A percentile compares a stretch with the other conserved stretches of the same genome.
Evolutionary conservation across 345 rosid species (phyloP).

Genomic region (Erodium maritimum): DNA sequence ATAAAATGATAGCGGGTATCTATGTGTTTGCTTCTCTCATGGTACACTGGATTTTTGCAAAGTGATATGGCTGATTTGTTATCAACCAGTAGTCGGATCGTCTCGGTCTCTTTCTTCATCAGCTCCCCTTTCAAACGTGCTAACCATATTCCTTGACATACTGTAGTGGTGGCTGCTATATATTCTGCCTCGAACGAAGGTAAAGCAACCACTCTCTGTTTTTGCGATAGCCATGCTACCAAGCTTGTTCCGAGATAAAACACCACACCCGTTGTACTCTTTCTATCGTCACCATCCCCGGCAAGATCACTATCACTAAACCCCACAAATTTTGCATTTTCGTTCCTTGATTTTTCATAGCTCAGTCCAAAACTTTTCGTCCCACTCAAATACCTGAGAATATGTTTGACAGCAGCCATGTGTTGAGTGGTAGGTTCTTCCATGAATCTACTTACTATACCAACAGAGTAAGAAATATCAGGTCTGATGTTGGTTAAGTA

Average conservation of each 20-base stretch:
- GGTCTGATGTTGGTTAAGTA: constrained; percentile 3
- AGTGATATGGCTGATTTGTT: neutral
- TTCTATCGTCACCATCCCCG: neutral
- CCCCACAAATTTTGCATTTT: neutral
- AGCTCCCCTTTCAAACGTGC: neutral
- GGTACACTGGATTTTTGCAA: neutral
- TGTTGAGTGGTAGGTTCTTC: no score
- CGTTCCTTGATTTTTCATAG: neutral
- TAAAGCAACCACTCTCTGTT: neutral
- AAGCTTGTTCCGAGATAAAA: neutral
- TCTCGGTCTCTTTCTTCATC: neutral
- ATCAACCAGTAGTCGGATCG: neutral
- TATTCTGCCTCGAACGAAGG: neutral
- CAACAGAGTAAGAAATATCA: neutral
- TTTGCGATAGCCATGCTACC: neutral
- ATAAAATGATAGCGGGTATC: constrained; percentile 1
- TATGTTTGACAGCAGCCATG: no score
- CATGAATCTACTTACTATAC: no score
- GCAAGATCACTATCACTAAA: constrained; percentile 1
- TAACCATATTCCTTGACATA: no score
- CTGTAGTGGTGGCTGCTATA: neutral
- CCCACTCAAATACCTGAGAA: neutral
- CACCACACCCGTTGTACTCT: neutral
- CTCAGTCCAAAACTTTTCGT: neutral
- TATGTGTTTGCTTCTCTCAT: no score